Conservation (phyloP, 1,139 yeast species). For the Candida albicans region DNA sequence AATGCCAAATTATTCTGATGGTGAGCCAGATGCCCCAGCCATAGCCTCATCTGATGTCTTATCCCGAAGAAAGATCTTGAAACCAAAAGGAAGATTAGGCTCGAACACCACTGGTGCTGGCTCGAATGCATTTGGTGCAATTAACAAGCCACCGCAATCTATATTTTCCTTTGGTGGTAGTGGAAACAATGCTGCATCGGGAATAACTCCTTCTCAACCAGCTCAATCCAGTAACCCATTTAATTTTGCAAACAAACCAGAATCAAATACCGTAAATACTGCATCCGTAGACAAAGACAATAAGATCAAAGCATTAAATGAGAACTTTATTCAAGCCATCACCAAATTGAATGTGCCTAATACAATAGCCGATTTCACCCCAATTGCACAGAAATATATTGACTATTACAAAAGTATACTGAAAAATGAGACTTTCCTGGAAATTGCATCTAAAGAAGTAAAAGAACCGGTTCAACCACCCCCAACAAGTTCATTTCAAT, state of each 20-base stretch:
- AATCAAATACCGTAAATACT: background rate
- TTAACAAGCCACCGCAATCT: conserved; percentile 1
- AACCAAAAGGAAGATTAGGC: conserved; percentile 45
- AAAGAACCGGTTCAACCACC: background rate
- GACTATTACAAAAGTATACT: conserved; percentile 51
- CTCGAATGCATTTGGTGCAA: conserved; percentile 9
- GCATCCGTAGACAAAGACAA: conserved; percentile 28
- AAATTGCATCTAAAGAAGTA: background rate
- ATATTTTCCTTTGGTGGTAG: conserved; percentile 2
- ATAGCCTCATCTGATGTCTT: conserved; percentile 62
- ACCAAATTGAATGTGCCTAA: conserved; percentile 41
- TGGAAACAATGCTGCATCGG: background rate
- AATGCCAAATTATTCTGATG: conserved; percentile 18
- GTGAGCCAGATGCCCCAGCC: conserved; percentile 22
- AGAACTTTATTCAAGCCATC: conserved; percentile 56
- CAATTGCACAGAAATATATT: conserved; percentile 59
- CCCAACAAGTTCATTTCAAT: conserved; percentile 5
- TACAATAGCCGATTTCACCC: conserved; percentile 58
- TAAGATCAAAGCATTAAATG: conserved; percentile 68
- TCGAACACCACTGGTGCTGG: conserved; percentile 6
- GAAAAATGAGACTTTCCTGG: conserved; percentile 4
- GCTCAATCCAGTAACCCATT: conserved; percentile 7
- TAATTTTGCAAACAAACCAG: background rate
- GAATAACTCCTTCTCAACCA: background rate
- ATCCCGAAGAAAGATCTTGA: conserved; percentile 66